Evolutionary conservation across 2,329 filamentous ascomycete species (phyloP), one percentile per base, ranked within the genome.

Genomic region (Thielaviopsis musarum): DNA sequence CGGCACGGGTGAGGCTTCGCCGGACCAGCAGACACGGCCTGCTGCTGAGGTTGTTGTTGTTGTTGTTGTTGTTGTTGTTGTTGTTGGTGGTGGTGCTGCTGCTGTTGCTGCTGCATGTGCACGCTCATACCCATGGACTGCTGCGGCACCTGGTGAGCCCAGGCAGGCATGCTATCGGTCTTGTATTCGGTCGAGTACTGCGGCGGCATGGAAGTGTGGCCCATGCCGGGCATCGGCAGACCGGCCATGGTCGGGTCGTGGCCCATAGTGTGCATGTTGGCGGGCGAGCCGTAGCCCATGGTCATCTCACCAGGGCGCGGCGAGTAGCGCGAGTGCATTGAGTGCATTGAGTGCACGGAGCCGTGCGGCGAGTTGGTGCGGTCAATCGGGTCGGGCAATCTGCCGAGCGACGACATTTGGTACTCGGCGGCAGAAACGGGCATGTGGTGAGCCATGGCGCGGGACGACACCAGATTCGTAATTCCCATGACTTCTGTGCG

Each of bases 1-100:
- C 83, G 87, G 73, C 93, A 98, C 22, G 89, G 85, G 68, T 93
- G 96, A 1, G 88, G 84, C 73, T 96, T 81, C 12, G 71, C 66
- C 1, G 75, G 72, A 19, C 70, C 57, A 24, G 60, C 54, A 17
- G 52, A 34, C 28, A 51, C 56, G 10, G 52, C 45, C 52, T 61
- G 60, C 26, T 58, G 69, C 57, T 71, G 69, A 5, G 67, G 66
- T 22, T 67, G 69, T 58, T 61, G 65, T 63, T 67, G 66, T 24
- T 68, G 69, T 57, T 69, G 69, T 54, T 68, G 67, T 21, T 64
- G 62, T 58, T 61, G 65, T n/a, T n/a, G n/a, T n/a, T n/a, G n/a
- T n/a, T n/a, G n/a, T n/a, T n/a, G n/a, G n/a, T n/a, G n/a, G n/a
- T n/a, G n/a, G n/a, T n/a, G 65, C 64, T 67, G 66, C 26, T 68